Evolutionary conservation across 495 filamentous ascomycete genomes (phyloP), one percentile per base, ranked within the genome.

Genomic region (Schizothecium vesticola): DNA sequence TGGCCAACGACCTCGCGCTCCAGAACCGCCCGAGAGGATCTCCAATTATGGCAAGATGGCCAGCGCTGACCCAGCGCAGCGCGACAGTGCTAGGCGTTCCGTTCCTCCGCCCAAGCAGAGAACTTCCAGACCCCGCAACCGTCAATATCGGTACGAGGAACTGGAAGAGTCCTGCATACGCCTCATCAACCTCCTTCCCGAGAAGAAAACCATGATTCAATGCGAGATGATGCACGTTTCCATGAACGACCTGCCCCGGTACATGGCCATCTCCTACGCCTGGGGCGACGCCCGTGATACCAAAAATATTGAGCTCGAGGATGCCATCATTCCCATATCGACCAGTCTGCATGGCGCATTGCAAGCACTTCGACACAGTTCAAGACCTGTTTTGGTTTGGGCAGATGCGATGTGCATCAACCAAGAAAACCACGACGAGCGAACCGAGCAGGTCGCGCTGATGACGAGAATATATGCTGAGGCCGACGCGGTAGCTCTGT

Each of bases 281-380:
- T 63, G 61, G 61, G 61, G 61, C 8, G 61, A 63, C 19, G 31
- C 36, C 13, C 21, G 61, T 1, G 61, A 63, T 19, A 63, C 61
- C 3, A 29, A n/a, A 2, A 63, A 51, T 5, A 55, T 63, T 22
- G 61, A 63, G 21, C 22, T 63, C 16, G 31, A 55, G 0, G 31
- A 22, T 24, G 19, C 33, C 10, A 29, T 63, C 16, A 26, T 63
- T 4, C 29, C 33, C 3, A 63, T 55, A 22, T 55, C 33, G 12
- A 29, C 22, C 8, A 63, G 61, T 63, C 61, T 63, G 6, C 31
- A 63, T 10, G 61, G 61, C 3, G 61, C 61, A 11, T 16, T 63
- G 33, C 23, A 11, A 7, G 61, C 61, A 8, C 3, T 63, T 3
- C 61, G 61, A 3, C 31, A 55, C n/a, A 55, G 26, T 23, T 25